Base-by-base conservation (phyloP, 148 eudicot genomes). In the Gaultheria prostrata region DNA sequence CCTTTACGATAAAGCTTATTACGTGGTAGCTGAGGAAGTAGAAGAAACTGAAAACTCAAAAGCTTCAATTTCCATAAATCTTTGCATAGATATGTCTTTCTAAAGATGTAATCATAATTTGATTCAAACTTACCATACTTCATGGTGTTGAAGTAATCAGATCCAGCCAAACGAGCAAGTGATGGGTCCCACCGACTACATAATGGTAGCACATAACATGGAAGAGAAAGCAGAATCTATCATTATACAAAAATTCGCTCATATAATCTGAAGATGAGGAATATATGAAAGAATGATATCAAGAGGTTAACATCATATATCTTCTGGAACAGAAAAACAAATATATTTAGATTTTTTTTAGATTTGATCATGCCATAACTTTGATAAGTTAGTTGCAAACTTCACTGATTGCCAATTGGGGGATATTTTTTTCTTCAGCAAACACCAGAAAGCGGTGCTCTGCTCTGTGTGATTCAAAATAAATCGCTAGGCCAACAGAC, bases 121-220 rank as follows among this genome's bases (percentile, higher is more conserved):
- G 28, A 14, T 46, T 48, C 20, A 3, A 77, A 83, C 90, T 86
- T 85, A 94, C 99, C 94, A 87, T 94, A 92, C 51, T 91, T 87
- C 56, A 89, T 70, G 86, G 89, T 88, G 80, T 86, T 92, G 85
- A 89, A 86, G 87, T 91, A 90, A 79, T 94, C 95, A 77, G 91
- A 79, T 84, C 94, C 99, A 85, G 94, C 82, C 82, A 91, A 77
- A 79, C 92, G 94, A 73, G 94, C 93, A 61, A 91, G 51, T 73
- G 93, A 92, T 33, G 95, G 86, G 69, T 97, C 99, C 99, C 99
- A 97, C 86, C 97, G 89, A 80, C 93, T 89, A 77, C 88, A 86
- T 63, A 15, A 54, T 83, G 76, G 75, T 26, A 73, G 74, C 50
- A 73, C 28, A 53, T 73, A 50, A 61, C 82, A 67, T 67, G 45